Conservation (phyloP, 2,329 filamentous ascomycete genomes). For the Penicillium sp. region DNA sequence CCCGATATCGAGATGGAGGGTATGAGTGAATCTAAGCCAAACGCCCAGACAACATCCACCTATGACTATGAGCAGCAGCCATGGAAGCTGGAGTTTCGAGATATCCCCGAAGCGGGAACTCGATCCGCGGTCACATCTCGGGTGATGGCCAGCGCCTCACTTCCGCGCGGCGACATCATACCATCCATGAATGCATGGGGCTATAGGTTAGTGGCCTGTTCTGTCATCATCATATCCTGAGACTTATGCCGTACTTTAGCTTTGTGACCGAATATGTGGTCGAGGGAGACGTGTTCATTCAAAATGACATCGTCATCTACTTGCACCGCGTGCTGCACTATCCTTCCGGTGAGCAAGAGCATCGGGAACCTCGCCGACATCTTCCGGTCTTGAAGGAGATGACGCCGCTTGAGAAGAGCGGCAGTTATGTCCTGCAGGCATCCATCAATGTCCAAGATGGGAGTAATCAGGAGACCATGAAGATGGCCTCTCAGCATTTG, state of each 20-base stretch:
- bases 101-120: constrained; percentile 52
- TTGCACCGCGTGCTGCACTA: constrained; percentile 55
- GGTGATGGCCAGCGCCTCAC: constrained; percentile 48
- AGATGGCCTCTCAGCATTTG: constrained; percentile 55
- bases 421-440: constrained; percentile 58
- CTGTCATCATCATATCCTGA: constrained; percentile 10
- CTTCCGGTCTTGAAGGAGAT: constrained; percentile 48
- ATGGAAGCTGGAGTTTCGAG: constrained; percentile 49
- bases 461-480: constrained; percentile 54
- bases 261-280: constrained; percentile 58
- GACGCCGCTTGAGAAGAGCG: constrained; percentile 54
- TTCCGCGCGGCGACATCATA: constrained; percentile 51
- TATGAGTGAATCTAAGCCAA: constrained; percentile 18
- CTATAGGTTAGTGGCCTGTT: constrained; percentile 47
- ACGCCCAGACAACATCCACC: background rate
- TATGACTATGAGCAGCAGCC: constrained; percentile 39
- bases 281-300: constrained; percentile 57
- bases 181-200: constrained; percentile 52
- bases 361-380: constrained; percentile 31
- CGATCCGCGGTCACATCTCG: constrained; percentile 55
- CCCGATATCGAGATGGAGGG: constrained; percentile 37
- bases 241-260: constrained; percentile 35
- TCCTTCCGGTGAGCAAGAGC: constrained; percentile 37
- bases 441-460: constrained; percentile 57
- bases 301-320: constrained; percentile 57